Evolutionary conservation across 2,329 filamentous ascomycete genomes (phyloP).

Genomic region (Eutypa lata): DNA sequence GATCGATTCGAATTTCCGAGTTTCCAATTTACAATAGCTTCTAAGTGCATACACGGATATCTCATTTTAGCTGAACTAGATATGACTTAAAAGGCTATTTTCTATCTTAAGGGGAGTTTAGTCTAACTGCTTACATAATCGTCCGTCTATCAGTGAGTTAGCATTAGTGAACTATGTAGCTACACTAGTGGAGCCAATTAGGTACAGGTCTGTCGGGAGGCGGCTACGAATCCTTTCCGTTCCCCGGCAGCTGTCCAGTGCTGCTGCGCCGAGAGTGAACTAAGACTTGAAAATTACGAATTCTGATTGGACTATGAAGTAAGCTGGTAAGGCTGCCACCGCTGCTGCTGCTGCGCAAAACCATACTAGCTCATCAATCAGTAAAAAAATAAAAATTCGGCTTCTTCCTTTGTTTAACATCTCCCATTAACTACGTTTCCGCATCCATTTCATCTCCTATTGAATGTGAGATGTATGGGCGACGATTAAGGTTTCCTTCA

Average conservation of each 20-base stretch:
- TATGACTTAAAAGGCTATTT: neutral
- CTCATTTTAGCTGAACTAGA: neutral
- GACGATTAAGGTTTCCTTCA: neutral
- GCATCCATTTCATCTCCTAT: neutral
- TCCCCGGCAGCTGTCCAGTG: too few species aligned
- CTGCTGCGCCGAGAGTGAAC: too few species aligned
- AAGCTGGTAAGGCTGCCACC: neutral
- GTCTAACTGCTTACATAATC: too few species aligned
- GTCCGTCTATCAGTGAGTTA: too few species aligned
- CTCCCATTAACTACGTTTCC: neutral
- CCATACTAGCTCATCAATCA: neutral
- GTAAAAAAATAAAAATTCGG: too few species aligned
- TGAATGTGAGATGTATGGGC: neutral
- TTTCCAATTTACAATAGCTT: neutral
- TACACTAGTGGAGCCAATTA: too few species aligned
- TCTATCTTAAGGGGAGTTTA: neutral
- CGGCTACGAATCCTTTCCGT: neutral
- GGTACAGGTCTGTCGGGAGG: too few species aligned
- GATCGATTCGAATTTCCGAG: neutral
- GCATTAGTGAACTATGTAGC: too few species aligned
- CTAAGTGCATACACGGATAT: too few species aligned
- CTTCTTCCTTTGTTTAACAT: neutral
- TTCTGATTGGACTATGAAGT: too few species aligned
- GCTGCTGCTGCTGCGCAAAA: neutral
- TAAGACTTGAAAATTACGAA: too few species aligned